Evolutionary conservation across 495 filamentous ascomycete genomes (phyloP), one percentile per base, ranked within the genome.

Genomic region (Hyaloscypha bicolor): DNA sequence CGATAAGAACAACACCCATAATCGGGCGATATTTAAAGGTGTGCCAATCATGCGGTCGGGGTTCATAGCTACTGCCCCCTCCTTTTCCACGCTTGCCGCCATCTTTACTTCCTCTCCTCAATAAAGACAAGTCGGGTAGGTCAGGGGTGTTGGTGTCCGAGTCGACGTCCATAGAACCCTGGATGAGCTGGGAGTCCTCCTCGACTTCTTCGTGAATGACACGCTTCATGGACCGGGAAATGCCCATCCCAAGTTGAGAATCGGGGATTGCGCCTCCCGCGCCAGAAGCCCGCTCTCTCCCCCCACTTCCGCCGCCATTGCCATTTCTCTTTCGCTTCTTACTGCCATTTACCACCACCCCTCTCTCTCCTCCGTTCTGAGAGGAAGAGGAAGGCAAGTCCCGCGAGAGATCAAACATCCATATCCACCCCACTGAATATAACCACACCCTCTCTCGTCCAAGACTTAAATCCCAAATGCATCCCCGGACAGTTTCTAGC

Each of bases 1-100:
- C 80, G 30, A 99, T 78, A 21, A 90, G 88, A 16, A 94, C 90
- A 33, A 98, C 90, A 5, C 94, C 95, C 70, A 99, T 78, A 66
- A 99, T 93, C 9, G 93, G 91, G 64, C 93, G 83, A 75, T 97
- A 99, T 74, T 95, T 94, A 78, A 90, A 92, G 9, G 93, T 94
- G 69, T 85, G 86, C 93, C 93, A 98, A 11, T 62, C 16, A 32
- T 68, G 52, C 22, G 66, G 57, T 42, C 35, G 35, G 8, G 35
- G 1, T 73, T 74, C 35, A 64, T 68, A 30, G 76, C 70, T 16
- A 56, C 79, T 72, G 57, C 78, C 66, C 37, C 74, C 74, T 45
- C 48, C 32, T 37, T 21, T 51, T 60, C 57, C 53, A 48, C 42
- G n/a, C 22, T 64, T 55, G n/a, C 21, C 60, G n/a, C 52, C 52